A percentile compares a stretch with the other conserved stretches of the same genome.
Conservation (phyloP, 2,329 filamentous ascomycete genomes). For the Coniochaeta ligniaria region DNA sequence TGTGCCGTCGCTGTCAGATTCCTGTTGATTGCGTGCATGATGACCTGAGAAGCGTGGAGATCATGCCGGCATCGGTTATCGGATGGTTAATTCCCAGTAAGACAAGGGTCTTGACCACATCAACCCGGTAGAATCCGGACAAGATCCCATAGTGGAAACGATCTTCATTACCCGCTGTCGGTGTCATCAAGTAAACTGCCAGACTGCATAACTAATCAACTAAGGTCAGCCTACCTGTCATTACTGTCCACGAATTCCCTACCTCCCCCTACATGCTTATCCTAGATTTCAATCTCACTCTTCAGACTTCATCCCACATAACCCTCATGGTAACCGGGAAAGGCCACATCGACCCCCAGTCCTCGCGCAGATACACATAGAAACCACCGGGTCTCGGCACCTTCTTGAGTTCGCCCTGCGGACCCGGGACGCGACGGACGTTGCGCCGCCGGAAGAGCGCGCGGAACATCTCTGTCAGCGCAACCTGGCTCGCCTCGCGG, state of each 20-base stretch:
- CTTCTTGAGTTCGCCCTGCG: constrained; percentile 62
- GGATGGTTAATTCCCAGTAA: neutral
- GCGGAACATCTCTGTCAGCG: constrained; percentile 61
- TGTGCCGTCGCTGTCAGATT: neutral
- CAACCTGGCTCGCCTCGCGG: constrained; percentile 50
- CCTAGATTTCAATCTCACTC: neutral
- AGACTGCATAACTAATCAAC: neutral
- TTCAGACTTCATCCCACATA: constrained; percentile 32
- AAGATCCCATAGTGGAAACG: neutral
- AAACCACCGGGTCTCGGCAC: constrained; percentile 47
- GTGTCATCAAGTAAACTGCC: neutral
- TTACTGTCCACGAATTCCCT: neutral
- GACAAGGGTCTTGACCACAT: neutral
- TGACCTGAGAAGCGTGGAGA: neutral
- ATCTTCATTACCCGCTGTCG: neutral
- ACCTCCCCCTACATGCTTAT: too few species aligned
- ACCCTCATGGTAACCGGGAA: constrained; percentile 49
- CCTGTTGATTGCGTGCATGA: neutral
- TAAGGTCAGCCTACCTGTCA: neutral
- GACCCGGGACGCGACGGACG: constrained; percentile 52
- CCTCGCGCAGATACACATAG: constrained; percentile 57
- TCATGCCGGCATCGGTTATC: neutral
- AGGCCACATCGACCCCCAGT: constrained; percentile 45
- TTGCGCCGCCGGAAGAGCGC: constrained; percentile 54
- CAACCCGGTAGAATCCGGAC: neutral